Percentiles rank a stretch among this genome's conserved stretches.
Conservation (phyloP, 352 stramenopile genomes). For the Phytopythium ostracodes region DNA sequence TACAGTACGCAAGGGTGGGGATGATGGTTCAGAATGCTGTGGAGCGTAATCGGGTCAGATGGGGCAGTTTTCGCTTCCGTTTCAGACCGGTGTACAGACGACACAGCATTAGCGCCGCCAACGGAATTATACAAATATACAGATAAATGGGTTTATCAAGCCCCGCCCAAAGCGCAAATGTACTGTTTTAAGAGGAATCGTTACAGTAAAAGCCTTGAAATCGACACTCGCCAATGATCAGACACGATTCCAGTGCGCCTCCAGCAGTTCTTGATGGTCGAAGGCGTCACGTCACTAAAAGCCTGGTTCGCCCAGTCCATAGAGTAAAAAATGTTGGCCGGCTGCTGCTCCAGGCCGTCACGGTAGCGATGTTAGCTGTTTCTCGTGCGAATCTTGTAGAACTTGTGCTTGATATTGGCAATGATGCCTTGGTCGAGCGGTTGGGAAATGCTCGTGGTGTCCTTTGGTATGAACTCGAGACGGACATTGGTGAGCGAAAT, state of each 20-base stretch:
- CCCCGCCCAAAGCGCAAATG: not conserved
- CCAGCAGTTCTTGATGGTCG: slow-evolving; percentile 3
- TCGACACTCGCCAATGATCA: not conserved
- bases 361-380: not conserved
- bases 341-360: not conserved
- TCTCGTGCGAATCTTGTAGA: not conserved
- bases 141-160: no score
- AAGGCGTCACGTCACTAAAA: not conserved
- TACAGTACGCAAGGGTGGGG: not conserved
- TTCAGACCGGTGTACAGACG: no score
- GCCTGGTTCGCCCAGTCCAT: not conserved
- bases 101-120: no score
- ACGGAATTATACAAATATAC: no score
- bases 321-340: not conserved
- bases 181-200: not conserved
- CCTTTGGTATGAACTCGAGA: slow-evolving; percentile 2
- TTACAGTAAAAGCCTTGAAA: not conserved
- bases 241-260: not conserved
- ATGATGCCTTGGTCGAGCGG: slow-evolving; percentile 7
- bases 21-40: not conserved
- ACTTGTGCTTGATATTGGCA: not conserved
- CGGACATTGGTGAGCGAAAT: not conserved
- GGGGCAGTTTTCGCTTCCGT: not conserved
- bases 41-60: no score
- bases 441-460: slow-evolving; percentile 2